Evolutionary conservation across 2,329 filamentous ascomycete genomes (phyloP), one percentile per base, ranked within the genome.

Genomic region (Xylariaceae sp.): DNA sequence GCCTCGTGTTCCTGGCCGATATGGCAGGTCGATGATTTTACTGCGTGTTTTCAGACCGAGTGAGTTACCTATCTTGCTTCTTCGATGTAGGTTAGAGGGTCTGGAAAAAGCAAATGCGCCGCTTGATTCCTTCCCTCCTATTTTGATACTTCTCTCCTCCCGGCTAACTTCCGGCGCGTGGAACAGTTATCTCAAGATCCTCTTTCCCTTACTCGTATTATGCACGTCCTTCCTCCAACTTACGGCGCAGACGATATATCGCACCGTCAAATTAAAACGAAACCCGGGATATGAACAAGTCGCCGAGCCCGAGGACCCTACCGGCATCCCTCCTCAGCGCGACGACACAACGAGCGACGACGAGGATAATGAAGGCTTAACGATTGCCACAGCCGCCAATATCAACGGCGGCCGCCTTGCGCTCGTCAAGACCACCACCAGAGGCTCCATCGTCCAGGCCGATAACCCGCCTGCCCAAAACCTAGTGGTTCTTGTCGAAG

Each of bases 401-500:
- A 7, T 11, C 11, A 61, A 61, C 48, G 74, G 72, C 30, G 76
- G 78, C 35, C 74, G 72, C 26, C 62, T 81, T 28, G 67, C 71
- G 15, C 64, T 83, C 26, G 70, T 68, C 38, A 78, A 81, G 56
- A 79, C 76, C 2, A 73, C 70, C 3, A 80, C 76, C n/a, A 70
- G 67, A 50, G 77, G 74, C 31, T 82, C 78, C 16, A 67, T 81
- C 34, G 75, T 89, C 33, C 79, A 86, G 44, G 70, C 89, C 42
- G 82, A 92, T 62, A 82, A 75, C 31, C 92, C 92, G 2, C 71
- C 75, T 7, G 88, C 77, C 30, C 83, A 94, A 64, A 65, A 82
- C 28, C 63, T 82, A 7, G 71, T 88, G 9, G 75, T 90, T 4
- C 54, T 82, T 1, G 52, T 90, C 7, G 92, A 98, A 66, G 78